These are phyloP conservation scores for Magnusiomyces magnusii DNA, from an alignment of 1,139 yeast species.

Conservation along the genomic window DNA sequence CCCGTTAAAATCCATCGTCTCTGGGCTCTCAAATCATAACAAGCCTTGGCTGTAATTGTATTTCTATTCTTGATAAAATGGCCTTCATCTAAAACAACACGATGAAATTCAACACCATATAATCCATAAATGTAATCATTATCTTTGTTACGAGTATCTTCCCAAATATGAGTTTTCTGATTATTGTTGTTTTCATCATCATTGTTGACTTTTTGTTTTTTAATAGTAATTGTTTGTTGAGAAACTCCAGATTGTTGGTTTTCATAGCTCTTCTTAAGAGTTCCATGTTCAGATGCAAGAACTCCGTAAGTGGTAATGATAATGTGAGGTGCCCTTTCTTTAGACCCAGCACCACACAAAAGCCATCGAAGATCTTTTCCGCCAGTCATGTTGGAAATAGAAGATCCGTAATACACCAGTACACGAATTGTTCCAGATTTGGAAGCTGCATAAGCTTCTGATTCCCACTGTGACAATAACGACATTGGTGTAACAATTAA, in stretches of 20 bases:
- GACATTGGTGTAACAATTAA: conserved; percentile 89
- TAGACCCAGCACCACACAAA: conserved; percentile 35
- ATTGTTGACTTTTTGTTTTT: background rate
- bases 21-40: conserved; percentile 54
- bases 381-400: conserved; percentile 25
- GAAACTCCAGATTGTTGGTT: background rate
- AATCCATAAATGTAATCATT: conserved; percentile 41
- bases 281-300: conserved; percentile 62
- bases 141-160: conserved; percentile 8
- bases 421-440: conserved; percentile 26
- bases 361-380: conserved; percentile 37
- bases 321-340: conserved; percentile 53
- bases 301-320: conserved; percentile 87
- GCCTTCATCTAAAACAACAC: conserved; percentile 87
- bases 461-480: conserved; percentile 81
- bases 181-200: background rate
- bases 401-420: conserved; percentile 63
- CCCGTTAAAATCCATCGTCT: conserved; percentile 89
- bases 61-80: conserved; percentile 78
- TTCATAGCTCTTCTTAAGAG: conserved; percentile 16
- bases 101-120: conserved; percentile 64
- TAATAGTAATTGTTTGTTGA: background rate
- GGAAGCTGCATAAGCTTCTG: conserved; percentile 55
- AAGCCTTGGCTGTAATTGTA: conserved; percentile 75
- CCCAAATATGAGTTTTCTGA: background rate